These are phyloP conservation scores for Ceratocystis cubensis DNA, from an alignment of 2,329 filamentous ascomycete genomes.

Conservation along the genomic window DNA sequence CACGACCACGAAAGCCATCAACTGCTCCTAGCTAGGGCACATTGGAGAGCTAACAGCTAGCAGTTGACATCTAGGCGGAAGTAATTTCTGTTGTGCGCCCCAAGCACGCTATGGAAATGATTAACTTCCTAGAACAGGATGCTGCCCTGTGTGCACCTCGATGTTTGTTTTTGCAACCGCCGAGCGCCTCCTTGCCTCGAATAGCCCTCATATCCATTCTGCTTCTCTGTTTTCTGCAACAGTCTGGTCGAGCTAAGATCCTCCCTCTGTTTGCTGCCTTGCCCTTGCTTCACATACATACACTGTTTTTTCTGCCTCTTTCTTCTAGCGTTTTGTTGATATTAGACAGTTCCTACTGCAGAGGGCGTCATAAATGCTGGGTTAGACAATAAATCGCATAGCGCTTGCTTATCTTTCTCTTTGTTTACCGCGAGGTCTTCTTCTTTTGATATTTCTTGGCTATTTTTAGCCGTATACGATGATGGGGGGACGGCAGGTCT, in stretches of 20 bases:
- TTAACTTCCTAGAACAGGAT: too few relatives aligned
- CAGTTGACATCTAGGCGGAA: too few relatives aligned
- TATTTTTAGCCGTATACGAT: background rate
- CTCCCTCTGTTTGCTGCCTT: background rate
- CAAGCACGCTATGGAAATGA: too few relatives aligned
- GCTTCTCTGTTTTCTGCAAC: background rate
- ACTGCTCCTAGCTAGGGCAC: background rate
- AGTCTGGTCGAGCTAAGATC: background rate
- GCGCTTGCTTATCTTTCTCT: background rate
- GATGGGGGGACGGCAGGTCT: background rate
- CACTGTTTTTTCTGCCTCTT: background rate
- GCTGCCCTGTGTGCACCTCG: too few relatives aligned
- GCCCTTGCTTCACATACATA: background rate
- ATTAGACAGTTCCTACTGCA: background rate
- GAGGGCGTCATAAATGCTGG: background rate
- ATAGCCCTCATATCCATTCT: background rate
- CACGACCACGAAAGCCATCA: constrained; percentile 34
- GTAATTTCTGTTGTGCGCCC: too few relatives aligned
- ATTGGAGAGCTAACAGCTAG: background rate
- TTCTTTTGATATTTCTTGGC: background rate
- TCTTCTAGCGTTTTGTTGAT: constrained; percentile 26
- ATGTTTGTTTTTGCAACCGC: too few relatives aligned
- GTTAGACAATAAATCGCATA: background rate
- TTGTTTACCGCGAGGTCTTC: background rate
- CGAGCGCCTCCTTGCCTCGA: too few relatives aligned